These are phyloP conservation scores for Penicillium coffeae DNA, from an alignment of 495 filamentous ascomycete species.

Conservation along the genomic window DNA sequence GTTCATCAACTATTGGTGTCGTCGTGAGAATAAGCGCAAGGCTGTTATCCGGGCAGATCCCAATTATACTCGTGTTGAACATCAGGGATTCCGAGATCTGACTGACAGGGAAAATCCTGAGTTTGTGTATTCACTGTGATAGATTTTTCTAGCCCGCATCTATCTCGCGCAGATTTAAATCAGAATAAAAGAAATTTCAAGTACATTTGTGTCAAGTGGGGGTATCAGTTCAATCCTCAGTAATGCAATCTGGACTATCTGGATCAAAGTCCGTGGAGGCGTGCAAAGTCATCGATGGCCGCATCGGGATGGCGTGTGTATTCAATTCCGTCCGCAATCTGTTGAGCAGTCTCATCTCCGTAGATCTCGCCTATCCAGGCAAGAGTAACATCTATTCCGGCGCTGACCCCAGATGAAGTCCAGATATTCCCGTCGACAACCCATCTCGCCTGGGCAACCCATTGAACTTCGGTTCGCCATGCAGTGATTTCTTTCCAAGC, in stretches of 20 bases:
- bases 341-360: slow-evolving; percentile 11
- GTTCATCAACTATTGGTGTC: slow-evolving; percentile 39
- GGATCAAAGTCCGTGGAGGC: slow-evolving; percentile 13
- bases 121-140: too few relatives aligned
- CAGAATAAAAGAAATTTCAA: too few relatives aligned
- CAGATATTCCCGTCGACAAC: slow-evolving; percentile 63
- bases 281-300: slow-evolving; percentile 20
- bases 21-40: slow-evolving; percentile 28
- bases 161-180: too few relatives aligned
- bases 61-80: slow-evolving; percentile 5
- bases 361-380: slow-evolving; percentile 24
- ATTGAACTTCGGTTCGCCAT: slow-evolving; percentile 45
- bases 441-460: slow-evolving; percentile 63
- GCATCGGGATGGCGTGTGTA: slow-evolving; percentile 17
- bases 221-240: too few relatives aligned
- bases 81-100: slow-evolving; percentile 29
- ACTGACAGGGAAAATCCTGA: slow-evolving; percentile 27
- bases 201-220: too few relatives aligned
- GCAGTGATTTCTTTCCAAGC: slow-evolving; percentile 23
- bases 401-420: slow-evolving; percentile 58
- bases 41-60: slow-evolving; percentile 1
- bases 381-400: slow-evolving; percentile 61
- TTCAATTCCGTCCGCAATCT: slow-evolving; percentile 14
- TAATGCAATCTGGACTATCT: neutral
- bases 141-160: too few relatives aligned